Percentiles rank a stretch among this genome's conserved stretches.
Conservation (phyloP, 768 basidiomycete species). For the Cantharellus cinnabarinus region DNA sequence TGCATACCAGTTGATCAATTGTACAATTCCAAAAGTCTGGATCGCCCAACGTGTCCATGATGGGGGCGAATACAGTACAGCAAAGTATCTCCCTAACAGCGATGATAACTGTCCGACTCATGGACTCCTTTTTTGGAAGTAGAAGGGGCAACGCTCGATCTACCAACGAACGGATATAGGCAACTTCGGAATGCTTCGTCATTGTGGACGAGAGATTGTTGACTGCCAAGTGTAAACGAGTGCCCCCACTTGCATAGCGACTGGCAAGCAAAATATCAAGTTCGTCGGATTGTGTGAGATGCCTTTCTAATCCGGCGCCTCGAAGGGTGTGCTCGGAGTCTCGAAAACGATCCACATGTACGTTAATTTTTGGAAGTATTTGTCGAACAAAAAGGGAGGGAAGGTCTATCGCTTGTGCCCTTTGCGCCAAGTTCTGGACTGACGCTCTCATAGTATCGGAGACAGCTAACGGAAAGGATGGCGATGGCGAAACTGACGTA, state of each 20-base stretch:
- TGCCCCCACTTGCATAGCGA: constrained; percentile 41
- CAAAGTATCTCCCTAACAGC: constrained; percentile 66
- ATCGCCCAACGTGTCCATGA: constrained; percentile 85
- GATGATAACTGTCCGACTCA: constrained; percentile 47
- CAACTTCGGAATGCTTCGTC: constrained; percentile 76
- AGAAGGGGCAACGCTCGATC: constrained; percentile 51
- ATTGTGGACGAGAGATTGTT: constrained; percentile 77
- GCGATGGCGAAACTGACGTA: constrained; percentile 60
- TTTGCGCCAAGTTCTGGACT: constrained; percentile 34
- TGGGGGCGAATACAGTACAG: constrained; percentile 63
- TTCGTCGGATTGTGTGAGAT: constrained; percentile 75
- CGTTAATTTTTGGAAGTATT: constrained; percentile 72
- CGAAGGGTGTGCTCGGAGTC: constrained; percentile 74
- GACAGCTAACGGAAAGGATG: constrained; percentile 74
- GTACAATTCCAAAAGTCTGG: constrained; percentile 94
- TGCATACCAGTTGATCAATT: constrained; percentile 75
- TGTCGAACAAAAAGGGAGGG: constrained; percentile 60
- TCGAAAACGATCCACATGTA: constrained; percentile 77
- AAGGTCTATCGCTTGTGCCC: constrained; percentile 42
- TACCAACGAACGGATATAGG: constrained; percentile 52
- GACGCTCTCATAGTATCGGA: constrained; percentile 52
- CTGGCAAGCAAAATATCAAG: constrained; percentile 71
- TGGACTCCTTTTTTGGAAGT: constrained; percentile 54
- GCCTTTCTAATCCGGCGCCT: constrained; percentile 62
- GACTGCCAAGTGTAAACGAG: constrained; percentile 65